Evolutionary conservation across 2,329 filamentous ascomycete genomes (phyloP).

Genomic region (Neophaeococcomyces mojaviensis): DNA sequence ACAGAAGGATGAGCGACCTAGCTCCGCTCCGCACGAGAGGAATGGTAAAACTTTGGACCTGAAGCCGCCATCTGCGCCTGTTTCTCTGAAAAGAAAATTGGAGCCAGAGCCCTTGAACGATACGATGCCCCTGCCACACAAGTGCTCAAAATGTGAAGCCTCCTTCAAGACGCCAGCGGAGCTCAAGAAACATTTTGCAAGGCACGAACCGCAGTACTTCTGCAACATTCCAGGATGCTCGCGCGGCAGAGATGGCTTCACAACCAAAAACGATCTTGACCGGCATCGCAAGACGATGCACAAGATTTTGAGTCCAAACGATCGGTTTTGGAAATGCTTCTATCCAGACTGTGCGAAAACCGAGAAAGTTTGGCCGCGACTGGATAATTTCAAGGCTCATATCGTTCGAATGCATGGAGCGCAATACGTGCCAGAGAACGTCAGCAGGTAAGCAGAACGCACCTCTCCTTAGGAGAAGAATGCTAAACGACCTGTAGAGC

Average conservation of each 20-base stretch:
- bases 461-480: no score
- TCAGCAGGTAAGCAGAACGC: background rate
- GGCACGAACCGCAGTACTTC: slow-evolving; percentile 60
- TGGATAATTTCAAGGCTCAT: slow-evolving; percentile 83
- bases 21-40: slow-evolving; percentile 2
- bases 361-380: slow-evolving; percentile 67
- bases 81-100: slow-evolving; percentile 5
- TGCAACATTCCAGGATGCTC: slow-evolving; percentile 55
- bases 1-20: background rate
- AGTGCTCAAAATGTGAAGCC: slow-evolving; percentile 8
- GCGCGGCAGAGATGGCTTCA: slow-evolving; percentile 58
- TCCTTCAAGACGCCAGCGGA: slow-evolving; percentile 9
- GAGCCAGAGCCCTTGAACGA: slow-evolving; percentile 4
- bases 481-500: background rate
- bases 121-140: slow-evolving; percentile 2
- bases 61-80: slow-evolving; percentile 5
- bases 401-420: slow-evolving; percentile 58
- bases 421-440: slow-evolving; percentile 9
- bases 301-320: slow-evolving; percentile 32
- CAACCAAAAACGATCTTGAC: slow-evolving; percentile 87
- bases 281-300: slow-evolving; percentile 64
- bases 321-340: slow-evolving; percentile 54
- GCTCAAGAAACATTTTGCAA: slow-evolving; percentile 58
- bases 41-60: slow-evolving; percentile 7
- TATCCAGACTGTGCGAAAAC: slow-evolving; percentile 49